Conservation (phyloP, 2,329 filamentous ascomycete genomes). For the Byssochlamys sp. region DNA sequence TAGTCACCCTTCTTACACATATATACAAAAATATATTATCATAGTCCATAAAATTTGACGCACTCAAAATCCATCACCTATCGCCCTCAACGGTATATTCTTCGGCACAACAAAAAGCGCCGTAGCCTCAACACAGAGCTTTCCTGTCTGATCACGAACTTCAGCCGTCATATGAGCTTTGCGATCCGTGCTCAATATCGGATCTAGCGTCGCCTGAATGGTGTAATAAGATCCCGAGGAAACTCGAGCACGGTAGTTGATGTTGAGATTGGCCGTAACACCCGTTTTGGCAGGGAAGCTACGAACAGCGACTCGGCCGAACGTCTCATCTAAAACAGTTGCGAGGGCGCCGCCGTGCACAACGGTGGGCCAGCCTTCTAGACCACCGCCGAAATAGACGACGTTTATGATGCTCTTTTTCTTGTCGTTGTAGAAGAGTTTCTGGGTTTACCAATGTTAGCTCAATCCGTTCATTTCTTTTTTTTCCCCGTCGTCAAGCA, state of each 20-base stretch:
- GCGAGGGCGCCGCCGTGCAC: constrained; percentile 63
- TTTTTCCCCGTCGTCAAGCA: neutral
- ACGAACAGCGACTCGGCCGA: constrained; percentile 53
- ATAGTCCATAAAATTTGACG: neutral
- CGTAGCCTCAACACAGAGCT: constrained; percentile 49
- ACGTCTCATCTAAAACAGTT: constrained; percentile 59
- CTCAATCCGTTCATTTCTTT: neutral
- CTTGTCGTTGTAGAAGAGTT: constrained; percentile 53
- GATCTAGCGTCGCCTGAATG: constrained; percentile 40
- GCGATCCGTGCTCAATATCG: constrained; percentile 27
- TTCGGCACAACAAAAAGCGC: constrained; percentile 52
- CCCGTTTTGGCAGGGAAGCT: constrained; percentile 42
- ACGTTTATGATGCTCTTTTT: constrained; percentile 53
- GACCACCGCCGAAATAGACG: constrained; percentile 57
- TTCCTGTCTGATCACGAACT: constrained; percentile 38
- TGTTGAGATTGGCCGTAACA: constrained; percentile 48
- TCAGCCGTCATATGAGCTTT: constrained; percentile 29
- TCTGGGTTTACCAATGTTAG: constrained; percentile 34
- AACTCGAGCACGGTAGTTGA: constrained; percentile 56
- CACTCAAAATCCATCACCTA: constrained; percentile 33
- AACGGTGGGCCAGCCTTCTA: constrained; percentile 61
- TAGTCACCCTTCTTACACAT: neutral
- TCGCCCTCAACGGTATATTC: constrained; percentile 31
- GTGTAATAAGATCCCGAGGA: constrained; percentile 55
- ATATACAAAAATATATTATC: neutral